These are phyloP conservation scores for Asterophora parasitica DNA, from an alignment of 768 basidiomycete species.

Conservation along the genomic window DNA sequence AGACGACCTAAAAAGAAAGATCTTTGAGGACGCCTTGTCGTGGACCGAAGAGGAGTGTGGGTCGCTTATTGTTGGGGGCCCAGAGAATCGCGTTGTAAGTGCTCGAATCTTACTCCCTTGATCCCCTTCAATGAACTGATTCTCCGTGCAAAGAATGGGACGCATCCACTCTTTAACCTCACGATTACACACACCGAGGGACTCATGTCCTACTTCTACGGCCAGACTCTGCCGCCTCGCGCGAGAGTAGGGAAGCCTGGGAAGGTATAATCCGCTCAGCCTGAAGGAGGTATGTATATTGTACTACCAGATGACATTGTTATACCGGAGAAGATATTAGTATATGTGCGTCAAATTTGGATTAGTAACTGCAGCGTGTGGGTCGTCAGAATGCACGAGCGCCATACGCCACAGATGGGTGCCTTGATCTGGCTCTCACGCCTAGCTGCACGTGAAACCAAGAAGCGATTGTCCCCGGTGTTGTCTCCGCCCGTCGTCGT, in stretches of 20 bases:
- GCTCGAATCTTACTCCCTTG: not conserved
- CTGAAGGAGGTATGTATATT: no score
- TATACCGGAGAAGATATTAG: no score
- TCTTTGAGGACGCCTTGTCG: conserved; percentile 52
- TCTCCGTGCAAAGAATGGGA: conserved; percentile 56
- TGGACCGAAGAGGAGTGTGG: conserved; percentile 69
- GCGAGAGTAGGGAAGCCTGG: conserved; percentile 1
- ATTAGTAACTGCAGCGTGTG: no score
- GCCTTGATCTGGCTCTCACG: no score
- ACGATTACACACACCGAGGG: conserved; percentile 61
- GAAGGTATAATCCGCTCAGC: no score
- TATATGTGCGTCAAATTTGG: no score
- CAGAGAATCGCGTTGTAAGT: conserved; percentile 61
- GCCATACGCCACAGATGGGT: no score
- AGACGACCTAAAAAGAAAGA: conserved; percentile 22
- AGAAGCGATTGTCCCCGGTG: no score
- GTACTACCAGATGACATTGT: no score
- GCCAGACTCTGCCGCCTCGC: conserved; percentile 44
- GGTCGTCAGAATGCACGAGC: no score
- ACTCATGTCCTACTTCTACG: conserved; percentile 72
- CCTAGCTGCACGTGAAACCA: no score
- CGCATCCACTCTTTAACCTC: conserved; percentile 75
- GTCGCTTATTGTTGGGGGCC: conserved; percentile 51
- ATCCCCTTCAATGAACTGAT: not conserved
- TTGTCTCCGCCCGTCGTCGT: no score